Conservation (phyloP, 2,329 filamentous ascomycete species). For the Penicillium brevicompactum region DNA sequence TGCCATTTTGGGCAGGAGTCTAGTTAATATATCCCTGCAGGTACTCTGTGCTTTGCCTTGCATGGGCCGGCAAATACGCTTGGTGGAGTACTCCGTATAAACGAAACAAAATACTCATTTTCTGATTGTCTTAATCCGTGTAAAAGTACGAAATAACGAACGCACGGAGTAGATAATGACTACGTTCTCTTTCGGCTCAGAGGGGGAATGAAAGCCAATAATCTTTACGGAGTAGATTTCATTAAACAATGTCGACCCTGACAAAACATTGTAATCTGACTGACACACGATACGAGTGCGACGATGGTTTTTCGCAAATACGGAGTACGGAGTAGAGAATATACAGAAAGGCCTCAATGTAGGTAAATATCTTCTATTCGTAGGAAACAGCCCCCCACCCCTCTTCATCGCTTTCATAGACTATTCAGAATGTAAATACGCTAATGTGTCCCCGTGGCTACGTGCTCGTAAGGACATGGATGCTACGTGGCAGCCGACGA, state of each 20-base stretch:
- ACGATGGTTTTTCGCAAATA: not conserved
- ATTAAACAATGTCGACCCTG: no score
- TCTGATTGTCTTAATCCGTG: not conserved
- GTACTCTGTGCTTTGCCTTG: constrained; percentile 2
- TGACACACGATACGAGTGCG: not conserved
- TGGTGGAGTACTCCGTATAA: constrained; percentile 3
- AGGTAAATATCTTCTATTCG: no score
- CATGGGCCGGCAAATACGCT: constrained; percentile 2
- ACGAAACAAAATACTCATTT: not conserved
- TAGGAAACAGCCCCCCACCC: not conserved
- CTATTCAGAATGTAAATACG: not conserved
- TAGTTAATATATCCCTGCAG: not conserved
- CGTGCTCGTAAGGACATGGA: not conserved
- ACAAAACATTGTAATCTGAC: no score
- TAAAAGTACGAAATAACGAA: not conserved
- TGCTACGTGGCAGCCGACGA: constrained; percentile 13
- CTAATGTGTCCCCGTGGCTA: not conserved
- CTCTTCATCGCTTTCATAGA: not conserved
- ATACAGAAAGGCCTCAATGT: no score
- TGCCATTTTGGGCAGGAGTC: constrained; percentile 8
- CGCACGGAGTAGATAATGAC: no score
- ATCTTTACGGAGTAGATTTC: no score
- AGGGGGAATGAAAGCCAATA: no score
- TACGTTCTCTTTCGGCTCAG: no score
- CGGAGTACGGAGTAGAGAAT: not conserved